Evolutionary conservation across 1,284 basidiomycete genomes (phyloP).

Genomic region (Grifola frondosa): DNA sequence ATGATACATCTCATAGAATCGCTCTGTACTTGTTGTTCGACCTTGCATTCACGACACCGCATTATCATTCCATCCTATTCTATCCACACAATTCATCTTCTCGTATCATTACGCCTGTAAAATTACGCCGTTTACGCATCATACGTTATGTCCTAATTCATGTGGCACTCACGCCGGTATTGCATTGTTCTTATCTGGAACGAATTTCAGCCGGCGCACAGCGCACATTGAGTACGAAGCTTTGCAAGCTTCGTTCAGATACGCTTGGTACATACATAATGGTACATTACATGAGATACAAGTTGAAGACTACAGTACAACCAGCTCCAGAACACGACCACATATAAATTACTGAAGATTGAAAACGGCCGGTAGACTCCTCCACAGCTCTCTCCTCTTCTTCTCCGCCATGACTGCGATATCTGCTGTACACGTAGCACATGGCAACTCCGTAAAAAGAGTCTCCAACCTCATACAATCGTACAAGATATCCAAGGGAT

Average conservation of each 20-base stretch:
- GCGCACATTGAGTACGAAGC: no score
- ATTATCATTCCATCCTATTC: no score
- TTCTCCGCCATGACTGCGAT: constrained; percentile 30
- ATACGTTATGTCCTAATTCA: no score
- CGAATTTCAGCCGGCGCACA: no score
- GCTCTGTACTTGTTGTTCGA: no score
- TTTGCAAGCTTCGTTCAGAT: no score
- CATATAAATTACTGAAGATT: constrained; percentile 24
- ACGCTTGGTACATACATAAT: no score
- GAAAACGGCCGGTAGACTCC: constrained; percentile 32
- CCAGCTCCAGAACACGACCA: not conserved
- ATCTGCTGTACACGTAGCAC: constrained; percentile 27
- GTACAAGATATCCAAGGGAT: constrained; percentile 33
- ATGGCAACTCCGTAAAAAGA: constrained; percentile 31
- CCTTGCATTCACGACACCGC: no score
- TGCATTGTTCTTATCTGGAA: no score
- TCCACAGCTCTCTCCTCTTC: constrained; percentile 33
- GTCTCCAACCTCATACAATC: constrained; percentile 32
- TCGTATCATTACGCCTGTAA: constrained; percentile 1
- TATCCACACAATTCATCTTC: not conserved
- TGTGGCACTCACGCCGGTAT: no score
- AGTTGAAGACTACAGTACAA: not conserved
- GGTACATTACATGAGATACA: not conserved
- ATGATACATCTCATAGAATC: no score
- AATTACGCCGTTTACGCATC: no score